These are phyloP conservation scores for Friedmanniomyces simplex DNA, from an alignment of 495 filamentous ascomycete genomes.

Conservation along the genomic window DNA sequence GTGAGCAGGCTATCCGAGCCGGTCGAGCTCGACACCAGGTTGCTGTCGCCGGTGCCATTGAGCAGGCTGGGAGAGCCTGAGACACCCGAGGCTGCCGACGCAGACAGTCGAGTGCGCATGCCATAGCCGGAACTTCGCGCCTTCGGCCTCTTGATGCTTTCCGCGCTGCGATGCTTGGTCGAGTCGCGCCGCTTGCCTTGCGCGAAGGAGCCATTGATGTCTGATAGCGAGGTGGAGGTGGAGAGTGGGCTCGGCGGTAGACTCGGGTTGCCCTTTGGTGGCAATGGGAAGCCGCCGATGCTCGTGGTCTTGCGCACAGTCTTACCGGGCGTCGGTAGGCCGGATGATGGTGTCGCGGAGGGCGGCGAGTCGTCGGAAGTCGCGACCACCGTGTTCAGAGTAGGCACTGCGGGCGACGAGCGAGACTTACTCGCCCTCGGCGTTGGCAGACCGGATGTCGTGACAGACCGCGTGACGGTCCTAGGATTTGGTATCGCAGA, in stretches of 20 bases:
- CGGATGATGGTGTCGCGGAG: constrained; percentile 1
- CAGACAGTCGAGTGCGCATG: constrained; percentile 22
- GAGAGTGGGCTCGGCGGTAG: constrained; percentile 52
- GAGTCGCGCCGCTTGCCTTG: constrained; percentile 17
- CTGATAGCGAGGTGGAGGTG: constrained; percentile 21
- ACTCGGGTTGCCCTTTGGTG: constrained; percentile 55
- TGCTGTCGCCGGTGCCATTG: constrained; percentile 66
- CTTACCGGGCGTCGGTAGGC: constrained; percentile 43
- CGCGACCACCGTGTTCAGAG: constrained; percentile 2
- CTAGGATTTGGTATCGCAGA: not conserved
- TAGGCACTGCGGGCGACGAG: constrained; percentile 20
- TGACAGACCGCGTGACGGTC: constrained; percentile 5
- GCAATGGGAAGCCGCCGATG: constrained; percentile 87
- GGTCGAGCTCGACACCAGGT: constrained; percentile 49
- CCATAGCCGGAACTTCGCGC: constrained; percentile 23
- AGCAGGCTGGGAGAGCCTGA: constrained; percentile 50
- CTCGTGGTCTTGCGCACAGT: constrained; percentile 76
- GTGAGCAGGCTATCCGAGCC: constrained; percentile 61
- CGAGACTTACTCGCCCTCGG: constrained; percentile 6
- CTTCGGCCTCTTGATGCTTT: constrained; percentile 28
- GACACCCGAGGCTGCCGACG: constrained; percentile 18
- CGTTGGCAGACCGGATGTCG: constrained; percentile 14
- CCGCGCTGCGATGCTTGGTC: constrained; percentile 13
- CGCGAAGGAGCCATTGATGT: constrained; percentile 3
- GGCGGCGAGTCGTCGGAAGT: constrained; percentile 1